phyloP scores from a whole-genome alignment of 345 rosid species.

The Linum usitatissimum region DNA sequence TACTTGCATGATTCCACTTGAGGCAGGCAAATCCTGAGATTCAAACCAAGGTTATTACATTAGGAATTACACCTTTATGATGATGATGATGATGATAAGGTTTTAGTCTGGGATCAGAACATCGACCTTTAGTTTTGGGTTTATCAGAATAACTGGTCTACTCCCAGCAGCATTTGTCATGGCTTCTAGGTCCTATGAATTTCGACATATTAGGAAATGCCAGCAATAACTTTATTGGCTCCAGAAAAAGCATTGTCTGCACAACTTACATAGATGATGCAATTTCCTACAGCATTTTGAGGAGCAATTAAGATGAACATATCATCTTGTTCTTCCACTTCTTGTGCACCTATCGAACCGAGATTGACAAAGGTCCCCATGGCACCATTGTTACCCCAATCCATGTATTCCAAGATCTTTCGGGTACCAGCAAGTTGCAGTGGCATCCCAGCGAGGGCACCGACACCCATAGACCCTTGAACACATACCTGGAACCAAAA shows the following conservation, averaged over 20 bases:
- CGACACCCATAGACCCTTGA: conserved; percentile 96
- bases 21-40: conserved; percentile 72
- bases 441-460: conserved; percentile 97
- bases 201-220: conserved; percentile 6
- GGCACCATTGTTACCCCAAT: conserved; percentile 86
- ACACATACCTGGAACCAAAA: conserved; percentile 66
- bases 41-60: conserved; percentile 1
- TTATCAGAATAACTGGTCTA: conserved; percentile 78
- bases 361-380: conserved; percentile 67
- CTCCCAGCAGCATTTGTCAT: conserved; percentile 90
- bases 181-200: conserved; percentile 63
- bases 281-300: conserved; percentile 92
- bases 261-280: conserved; percentile 71
- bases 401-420: conserved; percentile 90
- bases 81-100: not conserved
- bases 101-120: not conserved
- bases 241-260: not conserved
- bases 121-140: conserved; percentile 74
- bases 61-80: conserved; percentile 1
- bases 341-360: conserved; percentile 80
- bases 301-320: conserved; percentile 87
- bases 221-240: not conserved
- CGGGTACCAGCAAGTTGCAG: conserved; percentile 85
- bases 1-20: conserved; percentile 97
- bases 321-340: conserved; percentile 84